phyloP scores from a whole-genome alignment of 768 basidiomycete species.

The Leccinum arenicola region DNA sequence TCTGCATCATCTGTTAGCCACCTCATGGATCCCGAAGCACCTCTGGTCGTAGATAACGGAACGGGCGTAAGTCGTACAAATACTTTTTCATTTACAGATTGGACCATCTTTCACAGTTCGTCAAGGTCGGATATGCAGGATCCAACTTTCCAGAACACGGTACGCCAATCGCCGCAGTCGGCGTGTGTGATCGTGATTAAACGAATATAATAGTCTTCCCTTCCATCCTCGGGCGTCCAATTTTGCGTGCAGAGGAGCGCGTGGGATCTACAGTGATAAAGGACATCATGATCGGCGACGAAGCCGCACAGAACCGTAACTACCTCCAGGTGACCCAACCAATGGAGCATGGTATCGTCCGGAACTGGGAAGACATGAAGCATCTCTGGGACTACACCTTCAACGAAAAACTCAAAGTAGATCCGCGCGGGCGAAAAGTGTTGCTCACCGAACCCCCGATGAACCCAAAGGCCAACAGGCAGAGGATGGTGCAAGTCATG shows the following conservation, averaged over 20 bases:
- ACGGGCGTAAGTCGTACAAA: constrained; percentile 62
- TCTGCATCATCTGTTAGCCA: background rate
- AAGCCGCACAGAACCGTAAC: constrained; percentile 90
- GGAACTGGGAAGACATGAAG: constrained; percentile 99
- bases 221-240: constrained; percentile 94
- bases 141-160: constrained; percentile 96
- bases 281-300: constrained; percentile 98
- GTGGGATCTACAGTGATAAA: constrained; percentile 84
- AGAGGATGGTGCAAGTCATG: constrained; percentile 97
- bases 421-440: constrained; percentile 84
- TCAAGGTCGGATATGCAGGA: constrained; percentile 88
- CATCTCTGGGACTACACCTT: constrained; percentile 99
- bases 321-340: constrained; percentile 97
- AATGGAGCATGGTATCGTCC: constrained; percentile 98
- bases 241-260: constrained; percentile 95
- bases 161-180: constrained; percentile 30
- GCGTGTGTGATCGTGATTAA: background rate
- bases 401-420: constrained; percentile 87
- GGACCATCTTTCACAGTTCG: constrained; percentile 57
- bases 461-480: constrained; percentile 93
- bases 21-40: constrained; percentile 36
- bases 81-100: background rate
- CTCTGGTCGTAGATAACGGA: constrained; percentile 84
- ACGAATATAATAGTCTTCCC: constrained; percentile 69
- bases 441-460: constrained; percentile 97